Conservation (phyloP, 106 monocot genomes). For the Cymbidium sinense region DNA sequence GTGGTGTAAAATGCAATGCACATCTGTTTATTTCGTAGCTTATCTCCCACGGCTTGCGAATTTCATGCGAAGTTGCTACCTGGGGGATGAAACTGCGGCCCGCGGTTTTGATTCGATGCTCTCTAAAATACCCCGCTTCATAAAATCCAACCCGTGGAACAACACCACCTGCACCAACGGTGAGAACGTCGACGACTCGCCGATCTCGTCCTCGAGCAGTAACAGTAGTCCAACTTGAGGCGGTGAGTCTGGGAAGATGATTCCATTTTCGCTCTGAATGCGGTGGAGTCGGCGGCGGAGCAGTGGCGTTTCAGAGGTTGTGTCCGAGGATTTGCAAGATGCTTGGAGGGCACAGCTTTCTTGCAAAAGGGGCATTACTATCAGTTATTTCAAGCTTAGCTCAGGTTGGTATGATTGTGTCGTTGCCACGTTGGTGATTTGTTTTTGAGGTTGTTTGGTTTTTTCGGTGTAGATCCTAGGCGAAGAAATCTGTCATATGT, state of each 20-base stretch:
- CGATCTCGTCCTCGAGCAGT: constrained; percentile 70
- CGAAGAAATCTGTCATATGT: neutral
- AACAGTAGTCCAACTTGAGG: constrained; percentile 65
- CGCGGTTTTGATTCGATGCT: too few relatives aligned
- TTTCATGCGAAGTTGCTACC: too few relatives aligned
- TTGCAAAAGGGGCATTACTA: constrained; percentile 74
- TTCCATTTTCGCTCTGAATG: too few relatives aligned
- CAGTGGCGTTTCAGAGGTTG: constrained; percentile 51
- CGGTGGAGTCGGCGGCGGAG: constrained; percentile 4
- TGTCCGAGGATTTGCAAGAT: constrained; percentile 77
- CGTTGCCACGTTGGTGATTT: neutral
- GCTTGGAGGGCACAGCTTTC: constrained; percentile 61
- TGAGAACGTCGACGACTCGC: too few relatives aligned
- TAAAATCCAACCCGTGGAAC: too few relatives aligned
- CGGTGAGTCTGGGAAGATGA: constrained; percentile 68
- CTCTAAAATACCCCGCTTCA: too few relatives aligned
- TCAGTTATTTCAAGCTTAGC: constrained; percentile 64
- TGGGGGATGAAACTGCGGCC: too few relatives aligned
- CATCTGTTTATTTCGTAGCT: too few relatives aligned
- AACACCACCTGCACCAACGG: too few relatives aligned
- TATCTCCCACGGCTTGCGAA: too few relatives aligned
- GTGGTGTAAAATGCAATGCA: too few relatives aligned
- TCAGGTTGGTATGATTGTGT: constrained; percentile 40
- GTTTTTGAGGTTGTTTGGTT: neutral
- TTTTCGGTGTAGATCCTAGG: neutral